Conservation (phyloP, 139 green algal species). For the Micractinium sp. region DNA sequence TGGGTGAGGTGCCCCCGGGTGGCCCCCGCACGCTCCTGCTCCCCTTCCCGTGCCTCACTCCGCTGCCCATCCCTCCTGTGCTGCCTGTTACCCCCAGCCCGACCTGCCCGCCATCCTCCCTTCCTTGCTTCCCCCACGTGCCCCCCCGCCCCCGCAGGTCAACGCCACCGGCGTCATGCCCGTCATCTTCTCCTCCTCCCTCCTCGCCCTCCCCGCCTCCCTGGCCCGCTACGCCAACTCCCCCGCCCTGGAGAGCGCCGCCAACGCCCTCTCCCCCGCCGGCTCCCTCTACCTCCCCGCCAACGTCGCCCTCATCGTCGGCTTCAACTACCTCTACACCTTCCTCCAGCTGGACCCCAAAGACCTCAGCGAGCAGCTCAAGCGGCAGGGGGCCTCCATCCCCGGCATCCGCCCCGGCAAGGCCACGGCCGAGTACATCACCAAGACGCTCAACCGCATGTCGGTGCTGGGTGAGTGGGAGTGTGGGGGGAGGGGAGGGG, state of each 20-base stretch:
- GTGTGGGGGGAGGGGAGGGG: not conserved
- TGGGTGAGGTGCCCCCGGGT: too few relatives aligned
- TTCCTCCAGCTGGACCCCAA: conserved; percentile 98
- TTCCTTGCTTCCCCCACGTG: too few relatives aligned
- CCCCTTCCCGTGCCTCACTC: not conserved
- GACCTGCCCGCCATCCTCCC: too few relatives aligned
- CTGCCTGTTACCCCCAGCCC: too few relatives aligned
- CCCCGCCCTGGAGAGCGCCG: conserved; percentile 64
- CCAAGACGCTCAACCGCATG: conserved; percentile 89
- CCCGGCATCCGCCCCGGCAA: conserved; percentile 88
- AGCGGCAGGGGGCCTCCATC: conserved; percentile 90
- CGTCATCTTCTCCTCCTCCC: conserved; percentile 97
- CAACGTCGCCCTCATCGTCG: conserved; percentile 94
- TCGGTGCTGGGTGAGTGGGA: conserved; percentile 77
- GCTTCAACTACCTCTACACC: conserved; percentile 99
- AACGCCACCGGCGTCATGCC: conserved; percentile 97
- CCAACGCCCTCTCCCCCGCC: conserved; percentile 75
- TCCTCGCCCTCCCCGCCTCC: conserved; percentile 89
- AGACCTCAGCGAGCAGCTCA: conserved; percentile 97
- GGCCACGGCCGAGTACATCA: conserved; percentile 93
- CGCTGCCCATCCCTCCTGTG: not conserved
- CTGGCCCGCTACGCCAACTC: conserved; percentile 82
- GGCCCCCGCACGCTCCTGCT: not conserved
- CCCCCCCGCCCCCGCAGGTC: conserved; percentile 48
- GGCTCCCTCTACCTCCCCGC: conserved; percentile 84